Conservation (phyloP, 2,329 filamentous ascomycete genomes). For the Elsinoe arachidis region DNA sequence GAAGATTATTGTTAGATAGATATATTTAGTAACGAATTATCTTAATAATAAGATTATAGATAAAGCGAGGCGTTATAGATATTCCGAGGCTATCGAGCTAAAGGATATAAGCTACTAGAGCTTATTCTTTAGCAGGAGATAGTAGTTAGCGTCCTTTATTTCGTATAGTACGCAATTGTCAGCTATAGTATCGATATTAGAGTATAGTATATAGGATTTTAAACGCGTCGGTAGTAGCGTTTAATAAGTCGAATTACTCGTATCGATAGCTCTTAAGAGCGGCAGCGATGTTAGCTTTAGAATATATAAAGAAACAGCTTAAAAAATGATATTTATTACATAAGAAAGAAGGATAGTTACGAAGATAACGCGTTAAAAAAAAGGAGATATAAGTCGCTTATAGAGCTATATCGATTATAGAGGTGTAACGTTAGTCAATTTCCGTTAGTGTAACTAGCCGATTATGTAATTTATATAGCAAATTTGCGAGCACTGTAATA, state of each 20-base stretch:
- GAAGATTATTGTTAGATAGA: too few relatives aligned
- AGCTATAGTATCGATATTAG: not conserved
- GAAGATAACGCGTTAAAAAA: too few relatives aligned
- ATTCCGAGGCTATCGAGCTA: not conserved
- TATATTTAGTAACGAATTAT: not conserved
- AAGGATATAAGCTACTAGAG: not conserved
- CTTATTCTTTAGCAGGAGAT: not conserved
- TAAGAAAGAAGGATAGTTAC: too few relatives aligned
- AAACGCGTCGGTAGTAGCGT: not conserved
- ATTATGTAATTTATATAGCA: not conserved
- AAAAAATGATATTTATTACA: too few relatives aligned
- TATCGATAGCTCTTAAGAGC: not conserved
- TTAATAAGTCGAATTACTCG: not conserved
- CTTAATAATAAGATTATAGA: not conserved
- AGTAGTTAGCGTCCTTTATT: not conserved
- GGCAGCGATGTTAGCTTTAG: not conserved
- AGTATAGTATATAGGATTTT: not conserved
- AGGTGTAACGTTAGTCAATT: too few relatives aligned
- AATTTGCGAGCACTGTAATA: not conserved
- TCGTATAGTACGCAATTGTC: not conserved
- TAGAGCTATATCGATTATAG: too few relatives aligned
- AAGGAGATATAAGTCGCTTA: too few relatives aligned
- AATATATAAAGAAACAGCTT: not conserved
- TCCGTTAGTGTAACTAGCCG: too few relatives aligned
- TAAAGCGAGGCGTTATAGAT: not conserved